Conservation (phyloP, 768 basidiomycete species). For the Podaxis carcinomalis region DNA sequence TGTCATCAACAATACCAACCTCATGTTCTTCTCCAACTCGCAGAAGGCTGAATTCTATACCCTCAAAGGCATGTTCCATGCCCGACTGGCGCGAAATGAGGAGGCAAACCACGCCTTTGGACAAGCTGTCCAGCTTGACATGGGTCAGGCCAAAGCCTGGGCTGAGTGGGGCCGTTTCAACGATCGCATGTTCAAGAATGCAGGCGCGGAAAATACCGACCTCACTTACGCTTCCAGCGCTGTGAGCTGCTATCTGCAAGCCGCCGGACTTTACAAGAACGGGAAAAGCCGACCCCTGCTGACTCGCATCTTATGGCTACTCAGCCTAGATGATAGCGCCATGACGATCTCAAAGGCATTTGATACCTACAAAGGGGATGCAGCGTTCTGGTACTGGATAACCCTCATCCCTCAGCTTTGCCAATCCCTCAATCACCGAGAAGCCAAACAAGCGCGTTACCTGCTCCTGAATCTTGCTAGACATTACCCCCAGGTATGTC, state of each 20-base stretch:
- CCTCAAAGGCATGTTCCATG: conserved; percentile 97
- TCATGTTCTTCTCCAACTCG: conserved; percentile 91
- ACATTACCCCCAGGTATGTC: conserved; percentile 82
- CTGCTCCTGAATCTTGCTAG: conserved; percentile 88
- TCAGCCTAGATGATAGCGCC: conserved; percentile 82
- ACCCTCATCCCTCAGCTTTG: conserved; percentile 93
- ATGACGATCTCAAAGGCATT: conserved; percentile 77
- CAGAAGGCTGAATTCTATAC: conserved; percentile 99
- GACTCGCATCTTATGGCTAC: conserved; percentile 91
- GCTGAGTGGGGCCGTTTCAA: conserved; percentile 96
- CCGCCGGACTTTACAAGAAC: conserved; percentile 91
- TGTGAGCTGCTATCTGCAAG: conserved; percentile 96
- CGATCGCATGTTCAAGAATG: conserved; percentile 90
- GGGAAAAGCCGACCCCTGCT: conserved; percentile 90
- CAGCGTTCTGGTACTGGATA: conserved; percentile 99
- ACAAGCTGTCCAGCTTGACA: conserved; percentile 94
- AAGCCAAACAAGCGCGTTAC: conserved; percentile 89
- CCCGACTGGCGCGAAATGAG: conserved; percentile 77
- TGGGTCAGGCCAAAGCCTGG: conserved; percentile 95
- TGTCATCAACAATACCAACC: conserved; percentile 98
- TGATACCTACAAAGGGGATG: conserved; percentile 94
- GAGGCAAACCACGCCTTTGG: conserved; percentile 92
- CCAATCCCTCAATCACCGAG: conserved; percentile 82
- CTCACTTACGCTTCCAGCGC: conserved; percentile 81
- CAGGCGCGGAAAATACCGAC: conserved; percentile 67